Conservation (phyloP, 2,329 filamentous ascomycete species). For the Trichophyton verrucosum region DNA sequence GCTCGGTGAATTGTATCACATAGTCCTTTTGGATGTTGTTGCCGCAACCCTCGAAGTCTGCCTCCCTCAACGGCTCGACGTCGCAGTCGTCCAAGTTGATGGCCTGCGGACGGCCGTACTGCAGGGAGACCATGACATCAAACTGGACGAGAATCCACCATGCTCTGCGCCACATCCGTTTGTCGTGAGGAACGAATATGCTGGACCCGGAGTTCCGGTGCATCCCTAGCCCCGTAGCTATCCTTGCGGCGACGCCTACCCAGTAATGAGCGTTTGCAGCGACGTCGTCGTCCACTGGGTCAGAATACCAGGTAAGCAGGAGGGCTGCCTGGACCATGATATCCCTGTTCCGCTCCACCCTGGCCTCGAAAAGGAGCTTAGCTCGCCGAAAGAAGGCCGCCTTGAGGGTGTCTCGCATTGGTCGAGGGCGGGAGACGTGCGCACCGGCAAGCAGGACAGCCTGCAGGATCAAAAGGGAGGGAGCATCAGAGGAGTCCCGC, state of each 20-base stretch:
- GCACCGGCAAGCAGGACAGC: conserved; percentile 41
- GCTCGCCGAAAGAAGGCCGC: conserved; percentile 41
- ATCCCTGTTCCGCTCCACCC: conserved; percentile 43
- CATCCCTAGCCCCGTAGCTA: conserved; percentile 45
- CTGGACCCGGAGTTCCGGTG: conserved; percentile 34
- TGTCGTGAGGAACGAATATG: conserved; percentile 30
- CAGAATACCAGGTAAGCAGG: conserved; percentile 45
- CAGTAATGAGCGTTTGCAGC: conserved; percentile 42
- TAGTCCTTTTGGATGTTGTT: conserved; percentile 33
- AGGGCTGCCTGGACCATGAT: conserved; percentile 44
- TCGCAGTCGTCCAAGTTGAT: conserved; percentile 43
- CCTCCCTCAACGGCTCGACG: conserved; percentile 32
- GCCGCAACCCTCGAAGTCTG: conserved; percentile 39
- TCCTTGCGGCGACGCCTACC: conserved; percentile 42
- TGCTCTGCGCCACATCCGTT: conserved; percentile 33
- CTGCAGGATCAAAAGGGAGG: conserved; percentile 40
- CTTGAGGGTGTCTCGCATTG: conserved; percentile 35
- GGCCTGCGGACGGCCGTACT: conserved; percentile 41
- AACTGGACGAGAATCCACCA: conserved; percentile 36
- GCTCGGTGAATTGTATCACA: conserved; percentile 38
- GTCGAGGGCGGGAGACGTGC: conserved; percentile 35
- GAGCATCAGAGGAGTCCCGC: conserved; percentile 33
- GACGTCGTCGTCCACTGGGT: conserved; percentile 42
- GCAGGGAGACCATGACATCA: conserved; percentile 33
- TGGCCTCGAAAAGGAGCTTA: conserved; percentile 42